Base-by-base conservation (phyloP, 805 yeast genomes). In the Suhomyces emberorum region DNA sequence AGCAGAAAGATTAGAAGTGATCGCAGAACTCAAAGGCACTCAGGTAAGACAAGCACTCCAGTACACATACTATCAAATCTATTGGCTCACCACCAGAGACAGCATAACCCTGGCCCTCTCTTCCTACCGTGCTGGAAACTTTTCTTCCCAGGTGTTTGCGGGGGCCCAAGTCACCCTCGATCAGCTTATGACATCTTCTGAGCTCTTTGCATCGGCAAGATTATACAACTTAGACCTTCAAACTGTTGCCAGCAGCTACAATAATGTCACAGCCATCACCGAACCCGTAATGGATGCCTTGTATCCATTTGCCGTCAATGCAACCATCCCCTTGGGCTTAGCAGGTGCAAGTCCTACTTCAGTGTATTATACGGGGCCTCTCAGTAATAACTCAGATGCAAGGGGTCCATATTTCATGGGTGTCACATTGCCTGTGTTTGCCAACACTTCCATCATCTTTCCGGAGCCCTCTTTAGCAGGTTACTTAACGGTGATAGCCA, bases 11-110 rank as follows among this genome's bases (percentile, higher is more conserved):
- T 63, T 88, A 17, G 76, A 76, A 48, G 86, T 86, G 29, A 84
- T 88, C 15, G 84, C 95, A 2, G 84, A 84, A 55, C 65, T 88
- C 38, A 88, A 87, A 57, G 78, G 91, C 0, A 75, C 89, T 0
- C 96, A 88, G 57, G 66, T 88, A 15, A 73, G 72, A 37, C 96
- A 87, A 59, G 74, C 77, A 27, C 63, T 85, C 39, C 74, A 74
- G 40, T 73, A 69, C 42, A 64, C 77, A 18, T 81, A 78, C 54
- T 84, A 81, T 52, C 95, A 87, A 57, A 73, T 81, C 2, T 72
- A 72, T 38, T 79, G 83, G 67, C 62, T 88, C 7, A 63, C 86
- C 1, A 67, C 77, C 3, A 72, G 81, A 47, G 84, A 79, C 39
- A 57, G 80, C 1, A 54, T 88, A 7, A 81, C 79, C 43, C 49